Conservation (phyloP, 345 rosid species). For the Salix udensis region DNA sequence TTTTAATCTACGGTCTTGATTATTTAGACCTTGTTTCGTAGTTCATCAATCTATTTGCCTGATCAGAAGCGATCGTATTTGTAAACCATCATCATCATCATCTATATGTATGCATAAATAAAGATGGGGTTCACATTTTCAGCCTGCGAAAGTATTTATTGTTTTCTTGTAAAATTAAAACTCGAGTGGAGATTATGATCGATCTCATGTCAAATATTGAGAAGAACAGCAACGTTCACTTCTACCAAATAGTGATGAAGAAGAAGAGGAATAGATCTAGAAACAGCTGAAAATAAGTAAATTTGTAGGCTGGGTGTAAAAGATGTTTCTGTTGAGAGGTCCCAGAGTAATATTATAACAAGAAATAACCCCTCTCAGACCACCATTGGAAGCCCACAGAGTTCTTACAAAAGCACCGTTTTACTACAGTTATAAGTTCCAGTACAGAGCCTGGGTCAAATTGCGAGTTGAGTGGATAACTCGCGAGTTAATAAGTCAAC, state of each 20-base stretch:
- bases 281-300: no score
- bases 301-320: neutral
- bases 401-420: no score
- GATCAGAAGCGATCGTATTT: neutral
- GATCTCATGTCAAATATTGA: neutral
- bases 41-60: neutral
- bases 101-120: slow-evolving; percentile 13
- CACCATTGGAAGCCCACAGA: neutral
- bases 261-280: no score
- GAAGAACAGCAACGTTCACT: no score
- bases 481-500: no score
- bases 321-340: neutral
- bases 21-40: neutral
- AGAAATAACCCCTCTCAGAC: neutral
- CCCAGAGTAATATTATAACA: neutral
- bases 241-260: no score
- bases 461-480: no score
- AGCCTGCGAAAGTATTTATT: neutral
- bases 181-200: neutral
- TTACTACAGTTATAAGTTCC: no score
- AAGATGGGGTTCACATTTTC: slow-evolving; percentile 2
- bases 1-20: neutral
- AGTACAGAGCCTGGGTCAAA: no score
- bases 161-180: neutral
- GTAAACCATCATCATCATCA: neutral